Conservation (phyloP, 768 basidiomycete species). For the Lyophyllum atratum region DNA sequence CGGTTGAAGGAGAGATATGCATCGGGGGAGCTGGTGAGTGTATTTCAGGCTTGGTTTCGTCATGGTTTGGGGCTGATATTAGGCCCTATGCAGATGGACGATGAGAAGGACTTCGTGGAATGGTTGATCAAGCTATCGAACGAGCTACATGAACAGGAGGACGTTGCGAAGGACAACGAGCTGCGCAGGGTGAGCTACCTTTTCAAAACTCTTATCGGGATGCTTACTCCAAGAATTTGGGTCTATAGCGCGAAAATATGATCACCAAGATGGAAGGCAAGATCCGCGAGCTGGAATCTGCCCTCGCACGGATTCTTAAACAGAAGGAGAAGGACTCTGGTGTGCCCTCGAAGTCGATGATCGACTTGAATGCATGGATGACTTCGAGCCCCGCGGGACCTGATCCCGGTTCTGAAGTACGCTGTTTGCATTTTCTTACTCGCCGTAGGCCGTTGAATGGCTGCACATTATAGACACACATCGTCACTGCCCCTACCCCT, state of each 20-base stretch:
- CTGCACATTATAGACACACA: not conserved
- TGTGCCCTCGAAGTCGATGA: conserved; percentile 33
- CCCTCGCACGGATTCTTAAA: conserved; percentile 45
- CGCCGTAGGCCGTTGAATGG: too few species aligned
- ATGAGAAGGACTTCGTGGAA: conserved; percentile 52
- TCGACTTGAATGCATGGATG: conserved; percentile 41
- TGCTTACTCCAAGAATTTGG: too few species aligned
- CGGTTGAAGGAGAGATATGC: conserved; percentile 43
- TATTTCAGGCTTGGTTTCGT: not conserved
- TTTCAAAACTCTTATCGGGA: too few species aligned
- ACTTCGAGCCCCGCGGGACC: conserved; percentile 31
- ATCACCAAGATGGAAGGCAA: conserved; percentile 45
- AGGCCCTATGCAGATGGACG: conserved; percentile 38
- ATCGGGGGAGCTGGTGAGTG: conserved; percentile 46
- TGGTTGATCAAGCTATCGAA: conserved; percentile 45
- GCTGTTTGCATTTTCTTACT: not conserved
- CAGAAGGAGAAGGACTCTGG: conserved; percentile 32
- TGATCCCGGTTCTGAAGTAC: not conserved
- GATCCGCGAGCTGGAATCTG: conserved; percentile 46
- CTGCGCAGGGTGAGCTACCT: conserved; percentile 48
- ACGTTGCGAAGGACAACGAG: conserved; percentile 57
- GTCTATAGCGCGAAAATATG: conserved; percentile 52
- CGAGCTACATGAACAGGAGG: conserved; percentile 51
- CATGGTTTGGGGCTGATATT: not conserved
- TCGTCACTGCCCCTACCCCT: not conserved